These are phyloP conservation scores for Sphaceloma murrayae DNA, from an alignment of 2,329 filamentous ascomycete species.

Conservation along the genomic window DNA sequence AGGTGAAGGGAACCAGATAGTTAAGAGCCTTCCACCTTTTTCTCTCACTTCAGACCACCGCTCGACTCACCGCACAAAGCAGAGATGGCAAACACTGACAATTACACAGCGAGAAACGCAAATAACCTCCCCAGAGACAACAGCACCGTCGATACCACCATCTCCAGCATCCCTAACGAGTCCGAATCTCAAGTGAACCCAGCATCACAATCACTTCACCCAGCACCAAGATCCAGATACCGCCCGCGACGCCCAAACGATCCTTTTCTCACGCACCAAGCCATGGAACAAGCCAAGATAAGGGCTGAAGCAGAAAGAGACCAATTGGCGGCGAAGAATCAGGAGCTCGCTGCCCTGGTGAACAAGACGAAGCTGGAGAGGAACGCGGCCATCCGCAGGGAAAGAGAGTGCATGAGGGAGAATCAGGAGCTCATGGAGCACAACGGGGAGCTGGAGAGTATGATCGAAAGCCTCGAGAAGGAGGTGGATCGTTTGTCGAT, in stretches of 20 bases:
- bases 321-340: not conserved
- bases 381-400: not conserved
- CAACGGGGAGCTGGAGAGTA: not conserved
- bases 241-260: not conserved
- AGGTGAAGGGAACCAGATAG: too few relatives aligned
- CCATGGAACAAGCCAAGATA: not conserved
- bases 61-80: too few relatives aligned
- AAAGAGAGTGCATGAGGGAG: not conserved
- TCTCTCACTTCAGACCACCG: too few relatives aligned
- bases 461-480: constrained; percentile 1
- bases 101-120: too few relatives aligned
- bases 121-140: too few relatives aligned
- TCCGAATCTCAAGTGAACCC: not conserved
- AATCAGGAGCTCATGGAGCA: not conserved
- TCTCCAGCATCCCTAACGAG: constrained; percentile 1
- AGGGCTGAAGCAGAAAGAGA: not conserved
- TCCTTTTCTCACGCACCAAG: not conserved
- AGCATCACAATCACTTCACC: not conserved
- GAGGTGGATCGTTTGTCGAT: constrained; percentile 5
- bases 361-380: constrained; percentile 1
- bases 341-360: not conserved
- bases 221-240: too few relatives aligned
- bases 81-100: too few relatives aligned
- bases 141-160: too few relatives aligned
- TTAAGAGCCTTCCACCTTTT: too few relatives aligned